phyloP scores from a whole-genome alignment of 2,329 filamentous ascomycete genomes.

The Xylariaceae sp. region DNA sequence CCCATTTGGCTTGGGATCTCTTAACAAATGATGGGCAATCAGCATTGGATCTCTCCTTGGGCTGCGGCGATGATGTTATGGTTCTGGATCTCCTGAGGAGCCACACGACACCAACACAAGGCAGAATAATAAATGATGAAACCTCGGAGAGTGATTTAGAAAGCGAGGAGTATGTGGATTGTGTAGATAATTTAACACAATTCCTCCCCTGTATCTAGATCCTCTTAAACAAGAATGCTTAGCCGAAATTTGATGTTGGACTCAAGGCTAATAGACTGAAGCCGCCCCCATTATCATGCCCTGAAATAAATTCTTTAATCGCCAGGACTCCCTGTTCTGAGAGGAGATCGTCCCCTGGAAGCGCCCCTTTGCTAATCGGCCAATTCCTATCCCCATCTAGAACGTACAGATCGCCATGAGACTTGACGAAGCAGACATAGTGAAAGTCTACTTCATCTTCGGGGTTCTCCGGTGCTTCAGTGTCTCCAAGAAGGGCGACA shows the following conservation, averaged over 20 bases:
- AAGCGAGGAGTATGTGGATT: neutral
- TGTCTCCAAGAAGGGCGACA: constrained; percentile 2
- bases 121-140: neutral
- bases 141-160: neutral
- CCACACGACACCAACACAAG: too few relatives aligned
- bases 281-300: constrained; percentile 24
- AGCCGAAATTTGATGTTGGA: neutral
- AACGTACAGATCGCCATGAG: constrained; percentile 54
- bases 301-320: constrained; percentile 33
- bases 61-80: neutral
- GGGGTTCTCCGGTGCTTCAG: constrained; percentile 43
- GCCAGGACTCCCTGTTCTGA: constrained; percentile 57
- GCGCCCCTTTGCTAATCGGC: constrained; percentile 46
- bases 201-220: neutral
- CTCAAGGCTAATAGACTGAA: constrained; percentile 32
- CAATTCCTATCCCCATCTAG: constrained; percentile 66
- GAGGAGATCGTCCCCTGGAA: constrained; percentile 44
- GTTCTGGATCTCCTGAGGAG: neutral
- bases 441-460: constrained; percentile 64
- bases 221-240: neutral
- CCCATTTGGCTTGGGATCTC: neutral
- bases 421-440: constrained; percentile 68
- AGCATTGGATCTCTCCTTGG: neutral
- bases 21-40: neutral
- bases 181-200: neutral